phyloP scores from a whole-genome alignment of 2,329 filamentous ascomycete species.

The Aspergillus transmontanensis region DNA sequence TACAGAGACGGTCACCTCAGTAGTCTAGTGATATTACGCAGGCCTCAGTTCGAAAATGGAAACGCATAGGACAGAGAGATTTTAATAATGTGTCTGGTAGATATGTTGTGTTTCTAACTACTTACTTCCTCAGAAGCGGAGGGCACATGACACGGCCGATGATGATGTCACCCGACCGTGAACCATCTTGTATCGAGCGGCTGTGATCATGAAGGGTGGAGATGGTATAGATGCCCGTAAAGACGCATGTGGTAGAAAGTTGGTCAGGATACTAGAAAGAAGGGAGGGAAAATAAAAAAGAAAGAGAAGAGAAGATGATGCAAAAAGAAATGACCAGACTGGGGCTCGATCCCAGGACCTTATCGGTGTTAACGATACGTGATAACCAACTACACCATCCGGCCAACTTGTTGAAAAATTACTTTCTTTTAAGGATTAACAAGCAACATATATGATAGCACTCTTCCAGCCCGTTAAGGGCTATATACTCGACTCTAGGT shows the following conservation, averaged over 20 bases:
- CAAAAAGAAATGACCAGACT: slow-evolving; percentile 5
- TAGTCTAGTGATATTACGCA: no score
- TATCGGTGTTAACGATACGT: slow-evolving; percentile 6
- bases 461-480: no score
- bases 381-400: slow-evolving; percentile 8
- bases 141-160: slow-evolving; percentile 10
- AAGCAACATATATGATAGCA: no score
- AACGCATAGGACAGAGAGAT: not conserved
- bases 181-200: not conserved
- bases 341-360: slow-evolving; percentile 7
- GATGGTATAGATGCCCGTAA: not conserved
- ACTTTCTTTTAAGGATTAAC: not conserved
- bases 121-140: not conserved
- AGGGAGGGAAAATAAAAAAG: not conserved
- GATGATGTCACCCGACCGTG: slow-evolving; percentile 32
- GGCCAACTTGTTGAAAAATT: not conserved
- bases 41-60: not conserved
- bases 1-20: not conserved
- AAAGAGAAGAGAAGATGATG: not conserved
- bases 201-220: no score
- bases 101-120: not conserved
- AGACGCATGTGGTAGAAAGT: not conserved
- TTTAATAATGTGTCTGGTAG: not conserved
- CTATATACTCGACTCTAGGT: no score
- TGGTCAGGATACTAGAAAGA: not conserved